These are phyloP conservation scores for Leishmania guyanensis DNA, from an alignment of 208 protist species.

Conservation along the genomic window DNA sequence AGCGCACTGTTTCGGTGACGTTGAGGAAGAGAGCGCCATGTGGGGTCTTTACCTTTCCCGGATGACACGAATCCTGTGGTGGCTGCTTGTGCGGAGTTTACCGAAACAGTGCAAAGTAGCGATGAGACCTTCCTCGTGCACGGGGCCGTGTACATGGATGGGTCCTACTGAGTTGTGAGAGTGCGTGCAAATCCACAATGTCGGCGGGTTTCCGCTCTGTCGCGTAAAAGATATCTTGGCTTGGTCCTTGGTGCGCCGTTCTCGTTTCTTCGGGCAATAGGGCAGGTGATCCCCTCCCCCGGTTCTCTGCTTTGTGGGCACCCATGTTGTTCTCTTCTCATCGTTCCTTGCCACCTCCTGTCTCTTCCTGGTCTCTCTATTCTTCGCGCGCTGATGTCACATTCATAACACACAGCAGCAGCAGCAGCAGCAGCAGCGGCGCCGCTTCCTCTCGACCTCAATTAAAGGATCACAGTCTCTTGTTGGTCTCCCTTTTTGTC, in stretches of 20 bases:
- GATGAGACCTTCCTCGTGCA: neutral
- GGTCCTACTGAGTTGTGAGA: too few relatives aligned
- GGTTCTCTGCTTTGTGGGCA: neutral
- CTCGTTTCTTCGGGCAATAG: neutral
- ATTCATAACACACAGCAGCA: neutral
- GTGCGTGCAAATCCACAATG: neutral
- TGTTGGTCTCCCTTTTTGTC: neutral
- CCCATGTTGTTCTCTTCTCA: too few relatives aligned
- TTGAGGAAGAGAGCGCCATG: neutral
- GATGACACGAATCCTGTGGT: neutral
- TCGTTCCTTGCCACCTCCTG: too few relatives aligned
- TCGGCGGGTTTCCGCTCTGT: neutral
- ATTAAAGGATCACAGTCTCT: neutral
- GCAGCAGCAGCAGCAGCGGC: neutral
- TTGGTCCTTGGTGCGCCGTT: neutral
- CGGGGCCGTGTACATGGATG: neutral
- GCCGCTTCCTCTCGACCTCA: neutral
- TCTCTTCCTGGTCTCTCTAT: neutral
- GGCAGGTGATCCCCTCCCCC: too few relatives aligned
- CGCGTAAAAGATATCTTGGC: neutral
- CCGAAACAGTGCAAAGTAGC: neutral
- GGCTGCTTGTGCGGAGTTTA: neutral
- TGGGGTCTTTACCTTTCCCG: neutral
- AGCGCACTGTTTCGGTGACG: too few relatives aligned
- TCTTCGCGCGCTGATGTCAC: neutral